A percentile compares a stretch with the other conserved stretches of the same genome.
These are phyloP conservation scores for Fusarium sororula DNA, from an alignment of 2,329 filamentous ascomycete species.

Conservation along the genomic window DNA sequence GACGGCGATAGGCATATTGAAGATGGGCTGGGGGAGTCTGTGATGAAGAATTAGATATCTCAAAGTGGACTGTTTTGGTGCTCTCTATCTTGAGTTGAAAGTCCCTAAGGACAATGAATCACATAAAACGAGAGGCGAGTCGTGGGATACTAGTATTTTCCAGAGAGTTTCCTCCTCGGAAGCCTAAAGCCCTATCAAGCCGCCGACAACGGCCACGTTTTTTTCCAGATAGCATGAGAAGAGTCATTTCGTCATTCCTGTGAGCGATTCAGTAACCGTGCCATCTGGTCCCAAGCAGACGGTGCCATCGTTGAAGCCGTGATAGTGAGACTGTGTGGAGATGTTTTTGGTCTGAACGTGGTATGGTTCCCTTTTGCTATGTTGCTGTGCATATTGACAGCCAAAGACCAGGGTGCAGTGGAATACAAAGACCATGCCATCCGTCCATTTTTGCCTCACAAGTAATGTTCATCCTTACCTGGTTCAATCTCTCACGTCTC, in stretches of 20 bases:
- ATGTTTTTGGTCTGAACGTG: conserved; percentile 2
- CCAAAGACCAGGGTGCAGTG: conserved; percentile 17
- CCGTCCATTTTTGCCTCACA: conserved; percentile 26
- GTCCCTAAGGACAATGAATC: conserved; percentile 17
- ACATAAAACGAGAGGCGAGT: conserved; percentile 7
- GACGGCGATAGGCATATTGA: conserved; percentile 60
- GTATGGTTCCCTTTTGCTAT: conserved; percentile 26
- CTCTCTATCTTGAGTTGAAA: conserved; percentile 8
- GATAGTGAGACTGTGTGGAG: conserved; percentile 28
- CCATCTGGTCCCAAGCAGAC: conserved; percentile 6
- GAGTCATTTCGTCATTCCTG: conserved; percentile 25
- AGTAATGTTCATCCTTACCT: conserved; percentile 35
- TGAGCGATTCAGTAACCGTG: conserved; percentile 18
- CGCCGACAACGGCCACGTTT: conserved; percentile 33
- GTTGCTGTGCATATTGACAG: conserved; percentile 27
- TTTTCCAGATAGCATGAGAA: conserved; percentile 27
- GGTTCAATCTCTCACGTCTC: conserved; percentile 15
- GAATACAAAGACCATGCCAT: conserved; percentile 34
- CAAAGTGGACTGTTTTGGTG: neutral
- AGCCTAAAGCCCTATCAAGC: conserved; percentile 22
- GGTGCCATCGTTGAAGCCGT: conserved; percentile 33
- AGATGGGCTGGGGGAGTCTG: neutral
- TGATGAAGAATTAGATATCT: conserved; percentile 17
- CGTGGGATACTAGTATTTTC: conserved; percentile 33
- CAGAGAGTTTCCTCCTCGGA: neutral